phyloP scores from a whole-genome alignment of 257 asterid genomes.

The Henckelia pumila region DNA sequence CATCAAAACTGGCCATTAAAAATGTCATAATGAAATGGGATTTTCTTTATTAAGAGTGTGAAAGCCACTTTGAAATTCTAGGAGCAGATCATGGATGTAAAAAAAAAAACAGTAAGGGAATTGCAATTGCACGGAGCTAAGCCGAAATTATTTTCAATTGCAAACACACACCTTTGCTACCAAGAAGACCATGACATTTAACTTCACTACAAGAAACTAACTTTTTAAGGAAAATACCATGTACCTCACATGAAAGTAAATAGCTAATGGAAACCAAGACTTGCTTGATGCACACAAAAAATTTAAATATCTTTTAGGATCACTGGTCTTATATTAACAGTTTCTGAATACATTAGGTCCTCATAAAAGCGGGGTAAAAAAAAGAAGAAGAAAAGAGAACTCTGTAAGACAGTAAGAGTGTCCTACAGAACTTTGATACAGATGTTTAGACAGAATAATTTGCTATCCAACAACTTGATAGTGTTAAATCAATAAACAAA shows the following conservation, averaged over 20 bases:
- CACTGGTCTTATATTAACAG: not conserved
- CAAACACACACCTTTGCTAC: not conserved
- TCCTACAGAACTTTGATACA: not conserved
- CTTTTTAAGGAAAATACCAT: not conserved
- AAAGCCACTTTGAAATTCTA: not conserved
- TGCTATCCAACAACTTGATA: not conserved
- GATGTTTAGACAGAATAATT: not conserved
- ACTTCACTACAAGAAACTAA: not conserved
- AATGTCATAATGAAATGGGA: not conserved
- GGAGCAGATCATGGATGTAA: not conserved
- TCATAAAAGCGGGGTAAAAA: too few species aligned
- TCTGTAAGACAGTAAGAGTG: not conserved
- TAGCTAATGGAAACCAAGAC: conserved; percentile 6
- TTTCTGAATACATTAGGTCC: not conserved
- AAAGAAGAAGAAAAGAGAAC: not conserved
- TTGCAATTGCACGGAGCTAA: not conserved
- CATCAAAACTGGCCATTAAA: not conserved
- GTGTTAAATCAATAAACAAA: not conserved
- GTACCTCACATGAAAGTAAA: not conserved
- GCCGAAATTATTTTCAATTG: not conserved
- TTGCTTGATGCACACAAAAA: conserved; percentile 3
- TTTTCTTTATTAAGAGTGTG: not conserved
- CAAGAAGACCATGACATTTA: not conserved
- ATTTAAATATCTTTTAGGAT: conserved; percentile 16
- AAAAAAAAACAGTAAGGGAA: not conserved